Base-by-base conservation (phyloP, 345 rosid genomes). In the Rhizophora mangle region DNA sequence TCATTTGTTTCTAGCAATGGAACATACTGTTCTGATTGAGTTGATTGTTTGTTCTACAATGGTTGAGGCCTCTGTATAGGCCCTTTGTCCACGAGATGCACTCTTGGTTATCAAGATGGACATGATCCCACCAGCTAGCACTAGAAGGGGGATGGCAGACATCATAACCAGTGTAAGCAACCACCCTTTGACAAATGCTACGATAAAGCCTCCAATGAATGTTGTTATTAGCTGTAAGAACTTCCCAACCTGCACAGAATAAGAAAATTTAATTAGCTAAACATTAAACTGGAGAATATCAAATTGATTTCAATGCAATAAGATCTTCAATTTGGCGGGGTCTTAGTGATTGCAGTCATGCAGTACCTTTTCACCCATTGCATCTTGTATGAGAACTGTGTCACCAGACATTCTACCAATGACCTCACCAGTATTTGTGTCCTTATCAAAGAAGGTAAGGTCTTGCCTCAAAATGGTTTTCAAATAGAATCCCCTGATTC, bases 301-400 rank as follows among this genome's bases (percentile, higher is more conserved):
- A 15, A 43, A 43, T 43, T 43, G 16, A 43, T 3, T 43, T 19
- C 62, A 39, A 6, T 0, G 46, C n/a, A 6, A 4, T 29, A 43
- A 43, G 49, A 43, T 26, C 32, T n/a, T 36, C 39, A 43, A 10
- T n/a, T 30, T 6, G 52, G 20, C 0, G 49, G 53, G 8, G 19
- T 19, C 20, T 4, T 21, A 15, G 6, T 18, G 24, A 37, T 8
- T 70, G 52, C 39, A 60, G 56, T n/a, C 58, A 8, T 29, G 30
- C 3, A 54, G 4, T 74, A 82, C 83, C 86, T 80, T 82, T 72
- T 82, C 86, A 26, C 86, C 86, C 80, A 82, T 80, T 51, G 83
- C 86, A 16, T 75, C 82, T 74, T 80, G 86, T 39, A 80, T 82
- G 21, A 80, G 80, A 69, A 80, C 65, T 9, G 83, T 82, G 75